phyloP scores from a whole-genome alignment of 148 eudicot genomes.

The Cornus controversa region DNA sequence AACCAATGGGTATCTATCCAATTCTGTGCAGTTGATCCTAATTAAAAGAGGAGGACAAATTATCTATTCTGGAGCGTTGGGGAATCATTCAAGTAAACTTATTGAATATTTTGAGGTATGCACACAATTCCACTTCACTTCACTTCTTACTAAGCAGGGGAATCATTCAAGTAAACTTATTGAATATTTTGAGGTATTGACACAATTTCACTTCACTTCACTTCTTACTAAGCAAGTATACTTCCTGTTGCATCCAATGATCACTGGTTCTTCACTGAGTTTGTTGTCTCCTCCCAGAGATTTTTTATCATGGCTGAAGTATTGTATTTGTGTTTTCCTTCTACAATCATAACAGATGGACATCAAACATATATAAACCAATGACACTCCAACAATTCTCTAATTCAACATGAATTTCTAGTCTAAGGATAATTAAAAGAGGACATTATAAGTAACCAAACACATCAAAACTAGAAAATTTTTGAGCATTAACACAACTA shows the following conservation, averaged over 20 bases:
- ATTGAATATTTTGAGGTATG: conserved; percentile 50
- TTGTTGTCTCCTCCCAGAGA: neutral
- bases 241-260: neutral
- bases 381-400: neutral
- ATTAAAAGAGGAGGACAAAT: conserved; percentile 36
- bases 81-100: conserved; percentile 31
- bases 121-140: neutral
- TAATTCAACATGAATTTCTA: neutral
- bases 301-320: too few species aligned
- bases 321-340: neutral
- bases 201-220: too few species aligned
- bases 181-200: too few species aligned
- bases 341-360: neutral
- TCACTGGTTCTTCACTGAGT: neutral
- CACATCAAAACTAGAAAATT: too few species aligned
- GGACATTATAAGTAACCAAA: neutral
- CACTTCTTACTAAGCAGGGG: neutral
- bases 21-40: conserved; percentile 36
- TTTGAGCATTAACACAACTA: neutral
- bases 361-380: neutral
- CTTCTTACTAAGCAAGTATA: too few species aligned
- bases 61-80: conserved; percentile 47
- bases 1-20: neutral
- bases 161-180: too few species aligned
- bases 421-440: neutral